Percentiles rank a stretch among this genome's conserved stretches.
These are phyloP conservation scores for Solanum acaule DNA, from an alignment of 257 asterid species.

Conservation along the genomic window DNA sequence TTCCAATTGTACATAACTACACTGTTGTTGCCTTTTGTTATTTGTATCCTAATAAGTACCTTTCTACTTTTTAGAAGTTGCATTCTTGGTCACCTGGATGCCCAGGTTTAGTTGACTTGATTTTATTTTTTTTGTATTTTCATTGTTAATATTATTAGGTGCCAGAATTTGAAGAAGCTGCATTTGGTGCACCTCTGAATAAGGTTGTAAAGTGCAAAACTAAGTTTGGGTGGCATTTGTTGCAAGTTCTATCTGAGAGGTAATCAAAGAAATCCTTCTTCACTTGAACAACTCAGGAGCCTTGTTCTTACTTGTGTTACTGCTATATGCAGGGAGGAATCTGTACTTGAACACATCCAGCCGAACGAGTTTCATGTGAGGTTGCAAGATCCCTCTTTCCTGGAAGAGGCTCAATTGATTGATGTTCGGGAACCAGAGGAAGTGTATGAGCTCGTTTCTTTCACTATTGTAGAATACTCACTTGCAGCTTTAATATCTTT, in stretches of 20 bases:
- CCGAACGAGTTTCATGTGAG: slow-evolving; percentile 68
- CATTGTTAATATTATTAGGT: slow-evolving; percentile 43
- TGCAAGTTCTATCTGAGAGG: slow-evolving; percentile 98
- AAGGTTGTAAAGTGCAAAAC: slow-evolving; percentile 79
- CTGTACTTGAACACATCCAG: slow-evolving; percentile 59
- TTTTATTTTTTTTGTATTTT: slow-evolving; percentile 2
- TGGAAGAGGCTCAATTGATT: slow-evolving; percentile 76
- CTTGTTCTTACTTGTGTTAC: slow-evolving; percentile 12
- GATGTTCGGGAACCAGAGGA: slow-evolving; percentile 99
- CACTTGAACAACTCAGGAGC: background rate
- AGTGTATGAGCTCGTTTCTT: slow-evolving; percentile 52
- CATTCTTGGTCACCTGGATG: background rate
- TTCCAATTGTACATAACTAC: background rate
- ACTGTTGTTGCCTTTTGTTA: background rate
- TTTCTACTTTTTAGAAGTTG: background rate
- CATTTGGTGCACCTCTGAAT: slow-evolving; percentile 69
- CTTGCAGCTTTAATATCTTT: background rate
- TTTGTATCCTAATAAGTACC: background rate
- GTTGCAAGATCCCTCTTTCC: slow-evolving; percentile 79
- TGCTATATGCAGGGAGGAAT: slow-evolving; percentile 49
- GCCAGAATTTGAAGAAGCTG: slow-evolving; percentile 95
- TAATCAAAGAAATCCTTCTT: slow-evolving; percentile 9
- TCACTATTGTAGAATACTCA: background rate
- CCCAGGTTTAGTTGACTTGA: background rate
- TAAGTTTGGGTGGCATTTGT: slow-evolving; percentile 88